Percentiles rank a stretch among this genome's conserved stretches.
These are phyloP conservation scores for Amylocarpus encephaloides DNA, from an alignment of 2,329 filamentous ascomycete species.

Conservation along the genomic window DNA sequence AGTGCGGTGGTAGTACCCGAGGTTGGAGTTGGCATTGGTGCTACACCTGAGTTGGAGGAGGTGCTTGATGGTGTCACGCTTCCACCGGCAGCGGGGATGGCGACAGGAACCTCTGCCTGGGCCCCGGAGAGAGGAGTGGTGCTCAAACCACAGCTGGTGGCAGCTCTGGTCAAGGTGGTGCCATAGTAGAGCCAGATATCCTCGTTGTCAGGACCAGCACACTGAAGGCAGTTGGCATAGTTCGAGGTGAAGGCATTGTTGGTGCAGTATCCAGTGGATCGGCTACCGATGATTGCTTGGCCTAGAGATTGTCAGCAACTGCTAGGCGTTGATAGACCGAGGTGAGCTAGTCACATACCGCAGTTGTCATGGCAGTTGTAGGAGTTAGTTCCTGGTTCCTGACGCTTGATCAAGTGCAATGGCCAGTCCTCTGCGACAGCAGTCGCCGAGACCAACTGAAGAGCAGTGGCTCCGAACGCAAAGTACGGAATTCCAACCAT, in stretches of 20 bases:
- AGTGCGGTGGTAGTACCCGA: not conserved
- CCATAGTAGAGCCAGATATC: slow-evolving; percentile 23
- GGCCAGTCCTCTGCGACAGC: slow-evolving; percentile 11
- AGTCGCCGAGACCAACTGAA: slow-evolving; percentile 5
- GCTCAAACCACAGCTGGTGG: slow-evolving; percentile 9
- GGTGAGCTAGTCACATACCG: slow-evolving; percentile 8
- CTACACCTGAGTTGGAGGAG: not conserved
- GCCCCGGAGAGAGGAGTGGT: slow-evolving; percentile 2
- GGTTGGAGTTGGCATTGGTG: not conserved
- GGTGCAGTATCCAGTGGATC: slow-evolving; percentile 11
- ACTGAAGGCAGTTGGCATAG: slow-evolving; percentile 18
- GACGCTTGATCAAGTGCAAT: slow-evolving; percentile 12
- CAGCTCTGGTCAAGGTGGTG: slow-evolving; percentile 10
- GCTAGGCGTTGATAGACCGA: not conserved
- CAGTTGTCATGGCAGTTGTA: slow-evolving; percentile 17
- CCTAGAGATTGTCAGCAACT: not conserved
- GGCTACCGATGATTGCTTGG: slow-evolving; percentile 4
- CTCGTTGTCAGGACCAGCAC: slow-evolving; percentile 17
- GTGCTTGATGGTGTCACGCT: slow-evolving; percentile 1
- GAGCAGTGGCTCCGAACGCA: slow-evolving; percentile 4
- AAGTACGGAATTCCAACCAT: slow-evolving; percentile 14
- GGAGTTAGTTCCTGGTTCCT: slow-evolving; percentile 14
- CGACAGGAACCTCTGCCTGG: slow-evolving; percentile 1
- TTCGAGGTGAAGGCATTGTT: slow-evolving; percentile 14
- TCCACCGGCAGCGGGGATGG: slow-evolving; percentile 2